A percentile compares a stretch with the other conserved stretches of the same genome.
These are phyloP conservation scores for Aphanomyces astaci DNA, from an alignment of 352 stramenopile species.

Conservation along the genomic window DNA sequence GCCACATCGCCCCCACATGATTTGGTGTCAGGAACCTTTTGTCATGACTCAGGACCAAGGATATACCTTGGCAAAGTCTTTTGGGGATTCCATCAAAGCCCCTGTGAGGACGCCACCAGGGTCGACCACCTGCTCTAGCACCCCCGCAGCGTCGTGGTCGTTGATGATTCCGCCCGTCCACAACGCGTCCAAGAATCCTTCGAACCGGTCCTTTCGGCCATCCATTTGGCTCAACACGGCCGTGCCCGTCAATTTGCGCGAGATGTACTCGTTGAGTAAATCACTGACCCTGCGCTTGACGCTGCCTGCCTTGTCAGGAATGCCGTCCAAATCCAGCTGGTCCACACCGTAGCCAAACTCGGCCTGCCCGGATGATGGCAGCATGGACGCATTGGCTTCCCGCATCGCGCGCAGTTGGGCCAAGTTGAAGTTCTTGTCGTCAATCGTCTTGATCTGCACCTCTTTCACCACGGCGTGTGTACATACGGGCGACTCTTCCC, in stretches of 20 bases:
- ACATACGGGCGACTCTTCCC: conserved; percentile 49
- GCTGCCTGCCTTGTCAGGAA: conserved; percentile 20
- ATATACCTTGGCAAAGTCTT: conserved; percentile 65
- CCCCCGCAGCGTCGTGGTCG: conserved; percentile 32
- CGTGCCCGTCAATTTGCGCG: conserved; percentile 31
- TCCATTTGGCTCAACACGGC: conserved; percentile 19
- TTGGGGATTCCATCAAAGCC: conserved; percentile 63
- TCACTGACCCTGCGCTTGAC: conserved; percentile 52
- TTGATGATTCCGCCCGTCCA: conserved; percentile 34
- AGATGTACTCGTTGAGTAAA: conserved; percentile 49
- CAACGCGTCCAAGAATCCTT: conserved; percentile 49
- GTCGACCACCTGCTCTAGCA: conserved; percentile 42
- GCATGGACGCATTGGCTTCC: conserved; percentile 47
- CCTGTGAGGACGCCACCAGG: conserved; percentile 44
- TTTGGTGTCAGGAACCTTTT: background rate
- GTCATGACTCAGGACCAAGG: background rate
- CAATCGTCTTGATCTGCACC: conserved; percentile 86
- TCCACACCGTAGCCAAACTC: conserved; percentile 12
- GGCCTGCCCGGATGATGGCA: background rate
- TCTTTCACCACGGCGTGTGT: conserved; percentile 78
- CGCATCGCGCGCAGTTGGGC: conserved; percentile 72
- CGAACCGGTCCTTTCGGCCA: conserved; percentile 51
- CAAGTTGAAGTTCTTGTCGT: conserved; percentile 53
- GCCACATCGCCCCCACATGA: background rate
- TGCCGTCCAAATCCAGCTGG: conserved; percentile 14